Percentiles rank a stretch among this genome's conserved stretches.
phyloP scores from a whole-genome alignment of 2,329 filamentous ascomycete species.

The Onygena corvina region DNA sequence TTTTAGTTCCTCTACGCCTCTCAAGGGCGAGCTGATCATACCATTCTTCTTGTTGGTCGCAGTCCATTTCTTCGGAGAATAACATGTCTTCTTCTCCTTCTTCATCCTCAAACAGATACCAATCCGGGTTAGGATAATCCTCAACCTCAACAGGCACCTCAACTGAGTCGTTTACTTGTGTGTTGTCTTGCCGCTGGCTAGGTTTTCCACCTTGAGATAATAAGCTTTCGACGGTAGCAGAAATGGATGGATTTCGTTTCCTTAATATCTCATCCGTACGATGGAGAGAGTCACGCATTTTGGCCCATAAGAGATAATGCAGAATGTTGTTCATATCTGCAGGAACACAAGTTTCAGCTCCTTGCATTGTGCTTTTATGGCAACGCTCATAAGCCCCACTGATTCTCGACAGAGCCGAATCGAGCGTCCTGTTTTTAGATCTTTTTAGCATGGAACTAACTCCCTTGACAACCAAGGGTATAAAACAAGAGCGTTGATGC shows the following conservation, averaged over 20 bases:
- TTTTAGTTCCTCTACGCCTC: background rate
- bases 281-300: conserved; percentile 22
- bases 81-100: conserved; percentile 4
- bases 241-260: background rate
- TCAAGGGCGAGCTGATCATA: background rate
- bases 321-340: conserved; percentile 17
- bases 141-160: background rate
- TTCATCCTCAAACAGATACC: background rate
- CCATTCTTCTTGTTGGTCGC: background rate
- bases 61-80: background rate
- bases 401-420: conserved; percentile 14
- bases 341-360: background rate
- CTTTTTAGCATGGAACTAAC: conserved; percentile 23
- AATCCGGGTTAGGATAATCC: background rate
- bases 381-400: background rate
- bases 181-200: background rate
- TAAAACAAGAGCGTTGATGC: conserved; percentile 25
- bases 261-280: conserved; percentile 12
- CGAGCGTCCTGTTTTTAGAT: conserved; percentile 14
- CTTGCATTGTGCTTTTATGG: background rate
- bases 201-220: background rate
- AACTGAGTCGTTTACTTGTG: background rate
- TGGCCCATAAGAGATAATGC: conserved; percentile 24
- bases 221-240: background rate
- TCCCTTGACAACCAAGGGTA: conserved; percentile 27